Percentiles rank a stretch among this genome's conserved stretches.
phyloP scores from a whole-genome alignment of 2,329 filamentous ascomycete genomes.

The Diaporthe humulicola region DNA sequence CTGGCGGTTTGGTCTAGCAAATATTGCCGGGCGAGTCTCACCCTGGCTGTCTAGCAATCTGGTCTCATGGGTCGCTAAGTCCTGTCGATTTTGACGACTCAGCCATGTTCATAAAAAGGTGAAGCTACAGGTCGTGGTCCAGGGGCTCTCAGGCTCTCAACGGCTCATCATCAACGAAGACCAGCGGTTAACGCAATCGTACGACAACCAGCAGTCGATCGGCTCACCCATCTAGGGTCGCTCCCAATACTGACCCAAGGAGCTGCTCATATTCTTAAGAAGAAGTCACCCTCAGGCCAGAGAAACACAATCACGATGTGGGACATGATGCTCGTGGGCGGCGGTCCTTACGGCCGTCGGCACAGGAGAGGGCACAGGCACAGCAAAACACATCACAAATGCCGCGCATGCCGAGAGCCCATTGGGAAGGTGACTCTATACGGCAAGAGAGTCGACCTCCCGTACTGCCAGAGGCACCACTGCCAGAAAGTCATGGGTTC shows the following conservation, averaged over 20 bases:
- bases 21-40: conserved; percentile 16
- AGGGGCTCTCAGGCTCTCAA: neutral
- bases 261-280: neutral
- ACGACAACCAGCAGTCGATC: neutral
- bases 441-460: conserved; percentile 30
- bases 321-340: conserved; percentile 34
- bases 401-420: conserved; percentile 28
- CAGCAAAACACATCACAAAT: conserved; percentile 19
- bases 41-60: conserved; percentile 5
- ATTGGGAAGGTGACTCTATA: conserved; percentile 31
- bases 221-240: neutral
- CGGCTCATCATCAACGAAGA: neutral
- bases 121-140: neutral
- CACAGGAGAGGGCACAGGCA: conserved; percentile 6
- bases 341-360: conserved; percentile 2
- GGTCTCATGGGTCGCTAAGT: neutral
- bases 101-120: conserved; percentile 4
- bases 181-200: neutral
- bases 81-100: neutral
- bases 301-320: conserved; percentile 23
- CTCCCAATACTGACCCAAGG: neutral
- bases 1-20: conserved; percentile 4
- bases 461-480: conserved; percentile 38
- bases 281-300: neutral
- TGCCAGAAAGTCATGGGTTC: conserved; percentile 27